These are phyloP conservation scores for Rehmannia glutinosa DNA, from an alignment of 257 asterid species.

Conservation along the genomic window DNA sequence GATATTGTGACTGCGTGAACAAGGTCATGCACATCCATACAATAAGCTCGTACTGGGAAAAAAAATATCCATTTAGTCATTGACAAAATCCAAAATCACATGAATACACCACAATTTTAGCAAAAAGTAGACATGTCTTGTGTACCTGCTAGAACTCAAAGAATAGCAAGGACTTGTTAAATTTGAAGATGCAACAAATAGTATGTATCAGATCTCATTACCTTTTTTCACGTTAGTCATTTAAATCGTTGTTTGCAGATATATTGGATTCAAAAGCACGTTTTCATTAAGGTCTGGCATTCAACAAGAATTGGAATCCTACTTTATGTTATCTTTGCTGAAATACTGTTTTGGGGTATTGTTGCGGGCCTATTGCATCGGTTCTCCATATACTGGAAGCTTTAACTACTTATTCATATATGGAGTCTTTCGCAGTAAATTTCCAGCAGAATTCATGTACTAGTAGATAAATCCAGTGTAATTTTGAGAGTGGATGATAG, in stretches of 20 bases:
- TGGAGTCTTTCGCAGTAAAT: neutral
- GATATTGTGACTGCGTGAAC: too few relatives aligned
- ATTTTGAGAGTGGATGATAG: neutral
- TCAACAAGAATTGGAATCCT: constrained; percentile 60
- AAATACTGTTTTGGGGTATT: constrained; percentile 64
- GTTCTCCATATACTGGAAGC: constrained; percentile 68
- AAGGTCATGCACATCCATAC: too few relatives aligned
- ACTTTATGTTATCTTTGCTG: constrained; percentile 67
- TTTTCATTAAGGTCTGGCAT: constrained; percentile 65
- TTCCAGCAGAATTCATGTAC: neutral
- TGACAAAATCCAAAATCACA: neutral
- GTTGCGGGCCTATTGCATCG: constrained; percentile 54
- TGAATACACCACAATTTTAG: neutral
- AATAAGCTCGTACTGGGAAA: too few relatives aligned
- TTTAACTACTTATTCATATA: constrained; percentile 23
- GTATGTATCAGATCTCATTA: too few relatives aligned
- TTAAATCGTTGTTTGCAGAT: constrained; percentile 32
- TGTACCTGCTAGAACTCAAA: neutral
- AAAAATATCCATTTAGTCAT: too few relatives aligned
- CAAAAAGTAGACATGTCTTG: neutral
- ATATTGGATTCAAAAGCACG: constrained; percentile 69
- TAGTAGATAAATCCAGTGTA: neutral
- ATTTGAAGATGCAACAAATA: too few relatives aligned
- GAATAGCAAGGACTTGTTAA: too few relatives aligned
- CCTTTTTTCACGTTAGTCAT: too few relatives aligned